Evolutionary conservation across 306 rosid species (phyloP).

Genomic region (Canavalia gladiata): DNA sequence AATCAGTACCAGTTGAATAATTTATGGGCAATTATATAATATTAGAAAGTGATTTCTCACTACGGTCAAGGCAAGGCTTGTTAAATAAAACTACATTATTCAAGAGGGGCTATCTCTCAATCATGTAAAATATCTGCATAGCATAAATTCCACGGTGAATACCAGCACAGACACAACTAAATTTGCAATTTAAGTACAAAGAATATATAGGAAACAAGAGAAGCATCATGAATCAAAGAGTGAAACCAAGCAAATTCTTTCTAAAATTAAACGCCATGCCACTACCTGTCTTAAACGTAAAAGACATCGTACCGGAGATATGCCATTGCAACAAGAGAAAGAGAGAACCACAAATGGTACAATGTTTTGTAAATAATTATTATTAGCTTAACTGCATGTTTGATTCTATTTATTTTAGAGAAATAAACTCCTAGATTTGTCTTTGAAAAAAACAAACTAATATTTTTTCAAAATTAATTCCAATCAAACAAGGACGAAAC

Average conservation of each 20-base stretch:
- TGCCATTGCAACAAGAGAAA: not conserved
- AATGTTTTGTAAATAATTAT: not conserved
- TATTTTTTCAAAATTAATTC: too few relatives aligned
- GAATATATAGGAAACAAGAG: not conserved
- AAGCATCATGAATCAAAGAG: constrained; percentile 29
- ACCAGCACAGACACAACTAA: not conserved
- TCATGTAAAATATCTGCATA: not conserved
- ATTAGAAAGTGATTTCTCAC: constrained; percentile 7
- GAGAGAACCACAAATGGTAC: not conserved
- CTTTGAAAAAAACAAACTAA: too few relatives aligned
- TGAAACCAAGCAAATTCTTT: not conserved
- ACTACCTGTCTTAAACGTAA: not conserved
- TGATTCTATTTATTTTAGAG: too few relatives aligned
- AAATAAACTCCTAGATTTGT: too few relatives aligned
- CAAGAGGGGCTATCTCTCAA: not conserved
- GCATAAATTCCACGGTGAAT: not conserved
- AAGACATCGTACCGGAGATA: not conserved
- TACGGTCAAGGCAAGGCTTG: constrained; percentile 3
- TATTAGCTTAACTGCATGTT: not conserved
- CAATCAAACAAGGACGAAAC: too few relatives aligned
- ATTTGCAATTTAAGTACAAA: not conserved
- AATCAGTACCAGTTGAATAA: constrained; percentile 19
- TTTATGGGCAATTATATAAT: not conserved
- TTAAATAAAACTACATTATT: constrained; percentile 19
- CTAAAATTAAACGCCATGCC: constrained; percentile 2